Evolutionary conservation across 768 basidiomycete species (phyloP), one percentile per base, ranked within the genome.

Genomic region (Xerocomus brunneocitrinus): DNA sequence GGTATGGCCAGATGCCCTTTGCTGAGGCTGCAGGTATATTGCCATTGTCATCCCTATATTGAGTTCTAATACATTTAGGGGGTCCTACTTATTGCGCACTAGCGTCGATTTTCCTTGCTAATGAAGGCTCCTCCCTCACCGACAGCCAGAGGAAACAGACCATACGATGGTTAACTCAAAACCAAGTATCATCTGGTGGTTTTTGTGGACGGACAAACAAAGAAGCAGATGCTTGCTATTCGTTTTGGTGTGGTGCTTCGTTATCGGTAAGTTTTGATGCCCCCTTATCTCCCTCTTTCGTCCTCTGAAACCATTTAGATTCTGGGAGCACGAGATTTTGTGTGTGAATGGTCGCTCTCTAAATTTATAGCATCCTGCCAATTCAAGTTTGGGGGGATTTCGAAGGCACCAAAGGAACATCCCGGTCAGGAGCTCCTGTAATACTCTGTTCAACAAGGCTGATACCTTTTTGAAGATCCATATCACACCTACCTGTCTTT

Each of bases 71-170:
- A 22, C 25, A 4, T 19, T 19, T 22, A 93, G 94, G 95, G 19
- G 95, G 95, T 7, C 89, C 93, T 16, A 97, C 95, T 1, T 98
- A 98, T 69, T 95, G 90, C 59, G 88, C 90, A 0, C 66, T 97
- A 27, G 92, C 94, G 1, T 78, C 88, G 0, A 75, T 95, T 12
- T 67, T 80, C 51, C 77, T 91, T 75, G 47, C 69, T 75, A 51
- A 24, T 19, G 54, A 39, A 58, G 69, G 49, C 35, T 42, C 62
- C 36, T 50, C 46, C 62, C 61, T 41, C 57, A 77, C 45, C 6
- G 55, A 65, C 1, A 57, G 58, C 7, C 79, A 87, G 57, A 77
- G 74, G 41, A 62, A 72, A 8, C 67, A 72, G 41, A 89, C 91
- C 0, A 72, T 89, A 28, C 75, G 84, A 28, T 98, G 94, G 93